Evolutionary conservation across 768 basidiomycete genomes (phyloP).

Genomic region (Amanita pseudoporphyria): DNA sequence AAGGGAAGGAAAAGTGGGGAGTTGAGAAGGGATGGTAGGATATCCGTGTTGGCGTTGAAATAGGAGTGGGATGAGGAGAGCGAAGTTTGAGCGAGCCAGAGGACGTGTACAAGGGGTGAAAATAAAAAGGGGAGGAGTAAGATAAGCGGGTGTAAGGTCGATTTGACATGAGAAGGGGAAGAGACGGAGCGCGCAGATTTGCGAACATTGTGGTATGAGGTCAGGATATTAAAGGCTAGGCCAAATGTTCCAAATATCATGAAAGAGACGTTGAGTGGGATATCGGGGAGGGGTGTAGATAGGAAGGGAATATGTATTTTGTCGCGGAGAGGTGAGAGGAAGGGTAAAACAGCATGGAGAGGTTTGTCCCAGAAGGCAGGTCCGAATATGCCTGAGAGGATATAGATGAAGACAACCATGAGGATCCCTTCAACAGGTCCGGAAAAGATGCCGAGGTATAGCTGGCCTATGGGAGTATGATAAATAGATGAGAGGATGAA

Average conservation of each 20-base stretch:
- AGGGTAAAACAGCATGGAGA: slow-evolving; percentile 46
- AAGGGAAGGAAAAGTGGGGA: slow-evolving; percentile 80
- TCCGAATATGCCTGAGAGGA: slow-evolving; percentile 70
- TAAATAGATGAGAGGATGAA: background rate
- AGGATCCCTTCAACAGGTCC: slow-evolving; percentile 97
- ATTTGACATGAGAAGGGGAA: slow-evolving; percentile 5
- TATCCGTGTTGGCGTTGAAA: background rate
- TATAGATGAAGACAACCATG: slow-evolving; percentile 68
- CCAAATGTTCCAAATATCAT: slow-evolving; percentile 70
- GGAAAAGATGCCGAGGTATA: slow-evolving; percentile 89
- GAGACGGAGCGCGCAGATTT: slow-evolving; percentile 34
- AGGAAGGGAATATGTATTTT: slow-evolving; percentile 32
- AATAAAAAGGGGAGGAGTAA: slow-evolving; percentile 74
- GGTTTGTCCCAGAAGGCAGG: slow-evolving; percentile 74
- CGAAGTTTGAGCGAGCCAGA: slow-evolving; percentile 39
- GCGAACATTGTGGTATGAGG: slow-evolving; percentile 76
- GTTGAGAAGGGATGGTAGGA: slow-evolving; percentile 57
- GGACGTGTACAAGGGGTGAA: slow-evolving; percentile 59
- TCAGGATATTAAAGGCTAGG: slow-evolving; percentile 69
- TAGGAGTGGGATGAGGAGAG: slow-evolving; percentile 53
- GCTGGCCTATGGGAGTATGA: slow-evolving; percentile 47
- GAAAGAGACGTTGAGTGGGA: slow-evolving; percentile 79
- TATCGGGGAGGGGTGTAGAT: slow-evolving; percentile 32
- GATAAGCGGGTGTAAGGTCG: slow-evolving; percentile 45
- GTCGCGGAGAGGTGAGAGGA: slow-evolving; percentile 35